A percentile compares a stretch with the other conserved stretches of the same genome.
Evolutionary conservation across 73 alveolate genomes (phyloP).

Genomic region (Chromera velia): DNA sequence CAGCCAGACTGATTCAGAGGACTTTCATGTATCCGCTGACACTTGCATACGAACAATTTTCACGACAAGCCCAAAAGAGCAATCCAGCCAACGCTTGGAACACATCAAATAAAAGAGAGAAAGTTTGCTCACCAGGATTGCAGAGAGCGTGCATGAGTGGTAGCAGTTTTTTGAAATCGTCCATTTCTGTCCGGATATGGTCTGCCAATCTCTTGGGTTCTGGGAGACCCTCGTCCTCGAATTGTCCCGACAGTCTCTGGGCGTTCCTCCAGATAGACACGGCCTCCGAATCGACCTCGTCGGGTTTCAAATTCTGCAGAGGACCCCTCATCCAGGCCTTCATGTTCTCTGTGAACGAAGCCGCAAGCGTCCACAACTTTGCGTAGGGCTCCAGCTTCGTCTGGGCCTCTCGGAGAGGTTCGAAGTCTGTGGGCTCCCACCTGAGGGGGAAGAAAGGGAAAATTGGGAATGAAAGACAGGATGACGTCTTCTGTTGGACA

Average conservation of each 20-base stretch:
- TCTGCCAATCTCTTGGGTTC: constrained; percentile 32
- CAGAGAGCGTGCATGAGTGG: constrained; percentile 38
- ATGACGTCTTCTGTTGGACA: too few relatives aligned
- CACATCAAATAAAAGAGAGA: too few relatives aligned
- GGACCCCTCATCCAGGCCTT: constrained; percentile 44
- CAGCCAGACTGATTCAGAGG: too few relatives aligned
- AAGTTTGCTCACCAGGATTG: constrained; percentile 10
- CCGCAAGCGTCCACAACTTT: constrained; percentile 27
- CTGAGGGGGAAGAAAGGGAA: too few relatives aligned
- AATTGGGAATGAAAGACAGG: too few relatives aligned
- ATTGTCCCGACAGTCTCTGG: constrained; percentile 23
- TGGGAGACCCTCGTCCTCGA: constrained; percentile 11
- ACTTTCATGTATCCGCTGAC: too few relatives aligned
- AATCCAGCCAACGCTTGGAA: too few relatives aligned
- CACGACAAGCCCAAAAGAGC: too few relatives aligned
- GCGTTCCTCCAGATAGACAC: constrained; percentile 30
- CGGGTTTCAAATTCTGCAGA: constrained; percentile 21
- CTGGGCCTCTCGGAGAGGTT: constrained; percentile 13
- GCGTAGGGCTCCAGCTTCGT: constrained; percentile 31
- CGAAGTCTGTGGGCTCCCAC: constrained; percentile 39
- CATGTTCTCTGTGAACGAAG: constrained; percentile 15
- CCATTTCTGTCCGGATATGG: constrained; percentile 26
- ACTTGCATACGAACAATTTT: too few relatives aligned
- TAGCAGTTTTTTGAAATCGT: constrained; percentile 32
- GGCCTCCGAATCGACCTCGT: constrained; percentile 33